Evolutionary conservation across 2,329 filamentous ascomycete species (phyloP).

Genomic region (Epichloe aotearoae): DNA sequence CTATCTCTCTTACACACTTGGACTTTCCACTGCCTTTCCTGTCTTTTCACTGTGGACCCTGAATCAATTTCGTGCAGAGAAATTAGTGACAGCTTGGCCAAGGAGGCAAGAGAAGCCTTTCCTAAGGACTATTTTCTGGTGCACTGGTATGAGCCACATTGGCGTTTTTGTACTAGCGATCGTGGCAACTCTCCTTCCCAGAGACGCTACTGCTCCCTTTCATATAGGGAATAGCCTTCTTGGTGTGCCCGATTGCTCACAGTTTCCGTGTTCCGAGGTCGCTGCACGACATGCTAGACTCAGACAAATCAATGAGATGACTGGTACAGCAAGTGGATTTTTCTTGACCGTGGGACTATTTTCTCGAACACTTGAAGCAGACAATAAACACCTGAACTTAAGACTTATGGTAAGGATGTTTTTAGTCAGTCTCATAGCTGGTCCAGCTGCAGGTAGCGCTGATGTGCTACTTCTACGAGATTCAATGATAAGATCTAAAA

Average conservation of each 20-base stretch:
- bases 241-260: neutral
- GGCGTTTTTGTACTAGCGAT: constrained; percentile 6
- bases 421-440: constrained; percentile 8
- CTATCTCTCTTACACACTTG: neutral
- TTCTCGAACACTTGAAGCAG: neutral
- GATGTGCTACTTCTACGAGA: constrained; percentile 5
- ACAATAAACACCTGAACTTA: neutral
- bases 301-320: constrained; percentile 9
- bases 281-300: constrained; percentile 4
- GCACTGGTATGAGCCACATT: constrained; percentile 4
- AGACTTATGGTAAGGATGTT: constrained; percentile 4
- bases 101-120: neutral
- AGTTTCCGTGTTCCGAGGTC: neutral
- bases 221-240: constrained; percentile 6
- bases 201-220: neutral
- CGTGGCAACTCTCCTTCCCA: neutral
- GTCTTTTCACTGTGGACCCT: neutral
- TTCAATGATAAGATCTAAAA: neutral
- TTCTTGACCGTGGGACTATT: constrained; percentile 6
- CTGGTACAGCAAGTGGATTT: constrained; percentile 8
- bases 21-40: neutral
- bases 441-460: constrained; percentile 7
- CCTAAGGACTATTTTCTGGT: constrained; percentile 1
- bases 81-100: neutral
- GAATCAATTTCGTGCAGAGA: neutral